Evolutionary conservation across 495 filamentous ascomycete species (phyloP).

Genomic region (Cenococcum geophilum): DNA sequence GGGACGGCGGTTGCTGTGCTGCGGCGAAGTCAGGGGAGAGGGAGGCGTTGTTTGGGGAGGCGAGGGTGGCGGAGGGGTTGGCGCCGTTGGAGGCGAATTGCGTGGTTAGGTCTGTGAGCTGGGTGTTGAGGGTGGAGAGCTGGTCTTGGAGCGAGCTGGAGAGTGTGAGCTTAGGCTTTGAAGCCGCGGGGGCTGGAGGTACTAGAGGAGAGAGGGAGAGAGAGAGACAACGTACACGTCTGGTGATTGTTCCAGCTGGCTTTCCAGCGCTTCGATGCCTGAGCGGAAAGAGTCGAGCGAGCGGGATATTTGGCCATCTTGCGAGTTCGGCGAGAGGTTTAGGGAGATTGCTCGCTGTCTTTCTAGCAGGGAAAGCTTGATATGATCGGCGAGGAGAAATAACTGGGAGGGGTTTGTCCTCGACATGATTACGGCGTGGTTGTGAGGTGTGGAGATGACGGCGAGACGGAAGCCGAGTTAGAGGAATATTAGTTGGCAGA

Average conservation of each 20-base stretch:
- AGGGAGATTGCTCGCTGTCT: conserved; percentile 77
- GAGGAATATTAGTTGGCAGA: neutral
- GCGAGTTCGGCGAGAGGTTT: conserved; percentile 74
- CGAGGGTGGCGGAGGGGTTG: conserved; percentile 46
- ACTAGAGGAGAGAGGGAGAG: neutral
- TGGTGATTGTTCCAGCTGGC: conserved; percentile 58
- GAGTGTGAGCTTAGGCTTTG: conserved; percentile 9
- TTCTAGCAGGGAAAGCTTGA: conserved; percentile 76
- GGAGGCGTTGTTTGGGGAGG: conserved; percentile 60
- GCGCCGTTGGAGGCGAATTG: conserved; percentile 46
- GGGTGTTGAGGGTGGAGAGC: conserved; percentile 41
- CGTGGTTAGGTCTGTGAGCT: conserved; percentile 53
- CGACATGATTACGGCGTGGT: conserved; percentile 45
- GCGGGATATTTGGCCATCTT: conserved; percentile 83
- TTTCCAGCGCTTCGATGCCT: conserved; percentile 69
- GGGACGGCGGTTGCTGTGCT: conserved; percentile 44
- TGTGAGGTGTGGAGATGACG: conserved; percentile 2
- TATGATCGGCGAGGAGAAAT: conserved; percentile 68
- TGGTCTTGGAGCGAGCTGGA: conserved; percentile 25
- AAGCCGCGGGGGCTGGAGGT: neutral
- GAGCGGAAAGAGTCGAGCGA: conserved; percentile 81
- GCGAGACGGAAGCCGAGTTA: conserved; percentile 5
- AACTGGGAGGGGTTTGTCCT: conserved; percentile 51
- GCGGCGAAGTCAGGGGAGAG: conserved; percentile 61
- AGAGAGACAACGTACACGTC: conserved; percentile 43